Conservation (phyloP, 208 protist species). For the Crithidia brevicula region DNA sequence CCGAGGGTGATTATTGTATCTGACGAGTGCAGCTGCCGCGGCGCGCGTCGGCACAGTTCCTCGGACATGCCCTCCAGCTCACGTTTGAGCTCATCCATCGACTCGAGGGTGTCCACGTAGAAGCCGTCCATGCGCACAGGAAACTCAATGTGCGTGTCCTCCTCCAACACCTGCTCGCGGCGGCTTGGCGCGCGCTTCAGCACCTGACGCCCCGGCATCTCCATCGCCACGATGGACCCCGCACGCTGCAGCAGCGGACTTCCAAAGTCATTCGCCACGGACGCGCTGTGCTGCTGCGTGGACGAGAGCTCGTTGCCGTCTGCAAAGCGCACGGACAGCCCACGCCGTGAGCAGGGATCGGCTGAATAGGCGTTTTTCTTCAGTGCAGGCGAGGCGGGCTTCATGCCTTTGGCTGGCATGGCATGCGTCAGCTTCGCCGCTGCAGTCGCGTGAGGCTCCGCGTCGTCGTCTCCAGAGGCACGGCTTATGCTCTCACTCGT, state of each 20-base stretch:
- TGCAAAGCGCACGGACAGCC: constrained; percentile 40
- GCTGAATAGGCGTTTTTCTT: constrained; percentile 4
- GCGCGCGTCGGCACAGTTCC: constrained; percentile 66
- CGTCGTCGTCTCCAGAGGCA: constrained; percentile 8
- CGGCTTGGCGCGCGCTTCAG: constrained; percentile 63
- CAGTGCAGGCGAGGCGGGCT: constrained; percentile 9
- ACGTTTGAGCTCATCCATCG: constrained; percentile 58
- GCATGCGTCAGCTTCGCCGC: constrained; percentile 1
- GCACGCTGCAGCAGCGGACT: constrained; percentile 43
- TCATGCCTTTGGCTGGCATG: constrained; percentile 1
- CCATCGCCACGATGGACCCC: constrained; percentile 52
- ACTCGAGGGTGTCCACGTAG: constrained; percentile 57
- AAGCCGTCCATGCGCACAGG: constrained; percentile 61
- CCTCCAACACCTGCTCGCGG: constrained; percentile 33
- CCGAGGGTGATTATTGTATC: constrained; percentile 84
- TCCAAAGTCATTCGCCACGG: constrained; percentile 14
- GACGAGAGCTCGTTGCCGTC: not conserved
- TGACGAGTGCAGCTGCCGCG: constrained; percentile 69
- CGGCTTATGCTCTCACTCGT: not conserved
- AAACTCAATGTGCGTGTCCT: constrained; percentile 37
- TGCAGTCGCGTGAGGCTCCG: too few species aligned
- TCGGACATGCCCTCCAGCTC: constrained; percentile 80
- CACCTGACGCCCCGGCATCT: constrained; percentile 73
- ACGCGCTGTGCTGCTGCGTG: constrained; percentile 29
- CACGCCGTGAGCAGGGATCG: constrained; percentile 10